A percentile compares a stretch with the other conserved stretches of the same genome.
Conservation (phyloP, 1,284 basidiomycete genomes). For the Malassezia japonica region DNA sequence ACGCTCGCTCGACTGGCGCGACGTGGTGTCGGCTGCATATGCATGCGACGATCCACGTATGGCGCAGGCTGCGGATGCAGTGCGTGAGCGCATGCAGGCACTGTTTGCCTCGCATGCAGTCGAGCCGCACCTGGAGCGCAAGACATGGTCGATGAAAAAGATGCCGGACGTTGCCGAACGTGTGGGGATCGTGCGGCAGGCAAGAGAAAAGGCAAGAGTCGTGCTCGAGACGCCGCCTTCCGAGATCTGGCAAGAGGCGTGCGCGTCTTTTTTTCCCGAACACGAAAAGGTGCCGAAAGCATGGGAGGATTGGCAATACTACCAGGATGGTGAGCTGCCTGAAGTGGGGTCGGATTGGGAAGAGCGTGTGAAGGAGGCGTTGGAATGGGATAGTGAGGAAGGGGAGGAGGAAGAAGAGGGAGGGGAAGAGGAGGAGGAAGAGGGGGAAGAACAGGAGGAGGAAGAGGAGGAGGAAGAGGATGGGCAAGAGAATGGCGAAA, state of each 20-base stretch:
- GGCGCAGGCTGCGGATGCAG: neutral
- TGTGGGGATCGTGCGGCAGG: too few species aligned
- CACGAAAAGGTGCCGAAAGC: neutral
- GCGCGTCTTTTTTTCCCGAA: neutral
- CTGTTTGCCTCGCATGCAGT: neutral
- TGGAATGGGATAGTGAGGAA: too few species aligned
- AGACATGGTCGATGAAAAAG: constrained; percentile 5
- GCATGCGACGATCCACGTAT: neutral
- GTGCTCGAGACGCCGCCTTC: neutral
- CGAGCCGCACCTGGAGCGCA: constrained; percentile 5
- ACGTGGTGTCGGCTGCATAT: neutral
- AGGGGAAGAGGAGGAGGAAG: too few species aligned
- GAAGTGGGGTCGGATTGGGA: too few species aligned
- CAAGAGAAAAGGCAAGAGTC: too few species aligned
- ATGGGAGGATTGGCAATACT: neutral
- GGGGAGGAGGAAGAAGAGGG: too few species aligned
- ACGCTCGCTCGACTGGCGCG: constrained; percentile 10
- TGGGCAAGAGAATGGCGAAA: too few species aligned
- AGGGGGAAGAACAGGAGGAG: too few species aligned
- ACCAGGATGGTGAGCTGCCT: too few species aligned
- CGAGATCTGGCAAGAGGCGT: neutral
- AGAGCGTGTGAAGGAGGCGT: too few species aligned
- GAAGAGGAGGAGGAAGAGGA: too few species aligned
- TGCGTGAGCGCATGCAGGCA: neutral
- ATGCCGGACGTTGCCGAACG: neutral